These are phyloP conservation scores for Carpinus fangiana DNA, from an alignment of 306 rosid genomes.

Conservation along the genomic window DNA sequence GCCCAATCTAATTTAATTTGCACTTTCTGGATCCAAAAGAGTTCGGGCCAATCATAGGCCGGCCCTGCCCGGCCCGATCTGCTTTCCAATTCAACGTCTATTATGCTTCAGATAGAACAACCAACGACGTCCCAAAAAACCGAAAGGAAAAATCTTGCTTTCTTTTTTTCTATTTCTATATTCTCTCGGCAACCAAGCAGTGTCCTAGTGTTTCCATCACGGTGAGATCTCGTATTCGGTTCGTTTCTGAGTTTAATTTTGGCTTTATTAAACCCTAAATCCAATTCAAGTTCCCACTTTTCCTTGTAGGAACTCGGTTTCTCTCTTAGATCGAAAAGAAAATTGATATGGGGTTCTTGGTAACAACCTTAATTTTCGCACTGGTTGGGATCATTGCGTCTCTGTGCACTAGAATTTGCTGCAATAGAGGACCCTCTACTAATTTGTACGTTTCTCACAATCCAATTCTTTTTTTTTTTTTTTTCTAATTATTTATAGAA, in stretches of 20 bases:
- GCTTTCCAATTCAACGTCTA: too few relatives aligned
- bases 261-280: conserved; percentile 1
- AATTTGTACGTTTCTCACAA: conserved; percentile 53
- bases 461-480: background rate
- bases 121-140: too few relatives aligned
- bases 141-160: too few relatives aligned
- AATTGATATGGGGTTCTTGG: conserved; percentile 74
- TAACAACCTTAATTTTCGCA: conserved; percentile 68
- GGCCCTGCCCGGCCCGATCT: too few relatives aligned
- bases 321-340: conserved; percentile 53
- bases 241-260: background rate
- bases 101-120: too few relatives aligned
- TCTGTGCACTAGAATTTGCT: conserved; percentile 78
- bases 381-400: conserved; percentile 75
- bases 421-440: conserved; percentile 76
- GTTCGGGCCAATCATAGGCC: too few relatives aligned
- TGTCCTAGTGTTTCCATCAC: conserved; percentile 1
- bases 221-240: conserved; percentile 8
- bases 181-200: conserved; percentile 31
- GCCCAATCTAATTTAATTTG: too few relatives aligned
- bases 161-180: background rate
- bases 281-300: background rate
- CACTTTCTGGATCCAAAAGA: too few relatives aligned
- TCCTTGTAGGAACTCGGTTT: conserved; percentile 40
- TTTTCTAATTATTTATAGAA: too few relatives aligned